phyloP scores from a whole-genome alignment of 2,329 filamentous ascomycete genomes.

The Monosporascus ibericus region DNA sequence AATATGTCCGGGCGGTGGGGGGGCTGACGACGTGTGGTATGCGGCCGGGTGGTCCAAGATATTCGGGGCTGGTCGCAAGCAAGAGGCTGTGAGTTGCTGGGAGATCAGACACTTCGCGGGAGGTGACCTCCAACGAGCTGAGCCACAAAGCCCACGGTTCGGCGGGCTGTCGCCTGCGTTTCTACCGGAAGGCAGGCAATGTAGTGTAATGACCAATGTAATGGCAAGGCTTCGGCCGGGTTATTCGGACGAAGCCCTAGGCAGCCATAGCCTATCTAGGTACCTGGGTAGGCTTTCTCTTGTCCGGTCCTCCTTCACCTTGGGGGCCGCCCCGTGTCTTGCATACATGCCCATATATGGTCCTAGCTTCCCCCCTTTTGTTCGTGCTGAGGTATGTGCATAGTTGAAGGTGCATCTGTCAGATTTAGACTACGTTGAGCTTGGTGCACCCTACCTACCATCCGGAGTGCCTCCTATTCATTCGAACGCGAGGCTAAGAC shows the following conservation, averaged over 20 bases:
- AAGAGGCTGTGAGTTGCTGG: neutral
- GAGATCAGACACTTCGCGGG: neutral
- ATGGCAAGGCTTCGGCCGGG: neutral
- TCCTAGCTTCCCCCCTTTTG: neutral
- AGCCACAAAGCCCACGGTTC: neutral
- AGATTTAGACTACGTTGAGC: neutral
- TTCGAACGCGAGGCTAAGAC: neutral
- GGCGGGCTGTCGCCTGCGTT: neutral
- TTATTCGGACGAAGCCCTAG: neutral
- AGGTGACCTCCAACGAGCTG: neutral
- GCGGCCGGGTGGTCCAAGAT: neutral
- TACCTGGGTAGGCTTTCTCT: neutral
- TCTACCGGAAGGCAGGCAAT: neutral
- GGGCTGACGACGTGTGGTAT: neutral
- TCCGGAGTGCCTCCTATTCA: no score
- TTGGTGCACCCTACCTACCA: no score
- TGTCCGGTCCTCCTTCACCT: neutral
- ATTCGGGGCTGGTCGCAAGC: neutral
- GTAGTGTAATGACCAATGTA: neutral
- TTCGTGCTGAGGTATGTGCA: neutral
- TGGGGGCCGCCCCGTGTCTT: neutral
- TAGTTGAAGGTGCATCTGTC: neutral
- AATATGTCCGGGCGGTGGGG: neutral
- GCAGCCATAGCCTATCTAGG: neutral
- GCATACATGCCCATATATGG: neutral